Base-by-base conservation (phyloP, 108 stramenopile genomes). In the Discostella stelligeroides region DNA sequence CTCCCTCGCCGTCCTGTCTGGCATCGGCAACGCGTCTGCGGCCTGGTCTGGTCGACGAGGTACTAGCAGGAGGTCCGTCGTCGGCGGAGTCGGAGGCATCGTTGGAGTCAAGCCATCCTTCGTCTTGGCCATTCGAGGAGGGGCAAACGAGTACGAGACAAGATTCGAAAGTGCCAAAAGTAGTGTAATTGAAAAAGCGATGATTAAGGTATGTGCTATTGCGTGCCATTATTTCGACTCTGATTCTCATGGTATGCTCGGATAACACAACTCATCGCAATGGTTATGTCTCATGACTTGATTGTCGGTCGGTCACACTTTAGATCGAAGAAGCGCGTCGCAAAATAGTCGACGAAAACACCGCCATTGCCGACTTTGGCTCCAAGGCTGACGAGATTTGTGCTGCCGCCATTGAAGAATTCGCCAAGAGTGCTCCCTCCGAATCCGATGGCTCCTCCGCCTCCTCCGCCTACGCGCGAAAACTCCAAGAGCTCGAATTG, bases 401-500 rank as follows among this genome's bases (percentile, higher is more conserved):
- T 73, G 91, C 85, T 68, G 60, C 88, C 63, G 97, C 95, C 40
- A 72, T 97, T 51, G 95, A 97, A 75, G 87, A 82, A 45, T 98
- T 96, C 79, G 86, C 93, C 55, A 77, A 84, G 40, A 89, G 68
- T 11, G 96, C 96, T 5, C 93, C 97, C 10, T 88, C 91, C 63
- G 76, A 90, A 1, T 75, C 83, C 29, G 86, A 88, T 54, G 82
- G 88, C 42, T 60, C 82, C 15, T 62, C 74, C 9, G 67, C 86
- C 45, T 87, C 95, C 10, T 57, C 83, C 8, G 70, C 85, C 57
- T 97, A 96, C 71, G 97, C 96, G 66, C 77, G 82, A 10, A 96
- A 93, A 73, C 82, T 97, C 37, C 80, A 85, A 51, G 91, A 95
- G 68, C 82, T 98, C 15, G 97, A 97, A 76, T 66, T 82, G 13